phyloP scores from a whole-genome alignment of 2,329 filamentous ascomycete species.

The Sclerotinia nivalis region DNA sequence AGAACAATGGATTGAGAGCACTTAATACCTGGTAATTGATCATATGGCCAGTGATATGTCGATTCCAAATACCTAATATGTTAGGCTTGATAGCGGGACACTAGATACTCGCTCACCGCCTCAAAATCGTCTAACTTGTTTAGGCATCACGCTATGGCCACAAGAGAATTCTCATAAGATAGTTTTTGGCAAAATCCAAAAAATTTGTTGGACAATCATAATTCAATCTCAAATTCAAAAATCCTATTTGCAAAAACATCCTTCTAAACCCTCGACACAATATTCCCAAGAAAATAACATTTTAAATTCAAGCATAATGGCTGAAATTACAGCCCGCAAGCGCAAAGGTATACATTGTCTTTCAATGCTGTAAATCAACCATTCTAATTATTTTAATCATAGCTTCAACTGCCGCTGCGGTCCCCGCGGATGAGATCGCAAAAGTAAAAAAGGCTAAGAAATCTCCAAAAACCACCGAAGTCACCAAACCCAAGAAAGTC shows the following conservation, averaged over 20 bases:
- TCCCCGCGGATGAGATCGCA: slow-evolving; percentile 41
- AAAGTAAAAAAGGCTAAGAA: slow-evolving; percentile 46
- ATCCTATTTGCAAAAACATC: slow-evolving; percentile 2
- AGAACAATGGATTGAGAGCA: neutral
- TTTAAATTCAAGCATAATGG: neutral
- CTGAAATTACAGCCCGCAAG: slow-evolving; percentile 55
- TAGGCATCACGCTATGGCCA: neutral
- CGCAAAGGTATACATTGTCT: slow-evolving; percentile 48
- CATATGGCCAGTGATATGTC: neutral
- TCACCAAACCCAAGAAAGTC: slow-evolving; percentile 38
- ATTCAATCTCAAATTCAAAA: neutral
- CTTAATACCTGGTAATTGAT: neutral
- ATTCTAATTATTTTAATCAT: slow-evolving; percentile 25
- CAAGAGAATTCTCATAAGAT: slow-evolving; percentile 11
- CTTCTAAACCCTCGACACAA: neutral
- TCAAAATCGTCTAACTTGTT: accelerated
- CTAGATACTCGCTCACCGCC: neutral
- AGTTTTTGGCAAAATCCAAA: slow-evolving; percentile 16
- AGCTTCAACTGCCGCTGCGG: slow-evolving; percentile 39
- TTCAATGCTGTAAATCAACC: neutral
- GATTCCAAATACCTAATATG: neutral
- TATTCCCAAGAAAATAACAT: no score
- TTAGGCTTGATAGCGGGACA: neutral
- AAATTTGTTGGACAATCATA: slow-evolving; percentile 14
- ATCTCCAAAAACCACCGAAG: slow-evolving; percentile 25